Conservation (phyloP, 192 early-diverging fungal species). For the Anaeromyces robustus region DNA sequence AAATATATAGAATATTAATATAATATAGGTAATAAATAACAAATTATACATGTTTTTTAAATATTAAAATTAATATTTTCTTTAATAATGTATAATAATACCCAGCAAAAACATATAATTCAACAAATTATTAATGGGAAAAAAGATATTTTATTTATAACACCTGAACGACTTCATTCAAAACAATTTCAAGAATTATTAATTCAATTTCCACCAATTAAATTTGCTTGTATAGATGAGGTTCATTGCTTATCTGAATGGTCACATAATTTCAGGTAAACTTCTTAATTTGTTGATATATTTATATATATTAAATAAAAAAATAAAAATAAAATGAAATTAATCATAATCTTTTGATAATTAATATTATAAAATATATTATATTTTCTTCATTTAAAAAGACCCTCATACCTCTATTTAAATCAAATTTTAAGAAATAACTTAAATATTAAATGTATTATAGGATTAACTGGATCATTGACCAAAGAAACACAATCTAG, state of each 20-base stretch:
- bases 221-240: slow-evolving; percentile 60
- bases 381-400: background rate
- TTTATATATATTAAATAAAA: slow-evolving; percentile 1
- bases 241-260: slow-evolving; percentile 73
- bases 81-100: slow-evolving; percentile 2
- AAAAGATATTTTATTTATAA: slow-evolving; percentile 54
- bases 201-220: slow-evolving; percentile 30
- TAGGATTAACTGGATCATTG: slow-evolving; percentile 61
- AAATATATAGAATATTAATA: no score
- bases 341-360: no score
- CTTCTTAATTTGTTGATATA: slow-evolving; percentile 1
- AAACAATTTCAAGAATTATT: slow-evolving; percentile 40
- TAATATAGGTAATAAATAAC: no score
- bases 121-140: slow-evolving; percentile 23
- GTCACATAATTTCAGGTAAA: slow-evolving; percentile 67
- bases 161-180: slow-evolving; percentile 52
- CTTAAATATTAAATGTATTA: slow-evolving; percentile 30
- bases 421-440: slow-evolving; percentile 20
- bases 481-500: slow-evolving; percentile 30
- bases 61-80: no score
- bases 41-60: no score
- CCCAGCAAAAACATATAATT: slow-evolving; percentile 13
- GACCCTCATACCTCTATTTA: slow-evolving; percentile 41
- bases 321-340: no score
- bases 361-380: no score